phyloP scores from a whole-genome alignment of 495 filamentous ascomycete species.

The Xylaria venustula region DNA sequence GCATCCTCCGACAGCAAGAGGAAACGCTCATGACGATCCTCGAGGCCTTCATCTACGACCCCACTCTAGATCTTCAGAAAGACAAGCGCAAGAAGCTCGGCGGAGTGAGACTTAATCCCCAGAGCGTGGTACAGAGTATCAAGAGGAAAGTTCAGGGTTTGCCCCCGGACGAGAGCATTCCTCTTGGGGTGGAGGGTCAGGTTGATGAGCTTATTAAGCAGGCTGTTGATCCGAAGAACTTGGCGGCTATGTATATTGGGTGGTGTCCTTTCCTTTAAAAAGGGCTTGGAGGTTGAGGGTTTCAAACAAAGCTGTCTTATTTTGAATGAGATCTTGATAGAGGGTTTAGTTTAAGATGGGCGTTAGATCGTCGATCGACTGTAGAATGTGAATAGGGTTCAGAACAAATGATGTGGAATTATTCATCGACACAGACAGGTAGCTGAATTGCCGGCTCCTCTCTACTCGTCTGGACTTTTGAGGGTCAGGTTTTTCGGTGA shows the following conservation, averaged over 20 bases:
- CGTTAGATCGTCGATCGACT: no score
- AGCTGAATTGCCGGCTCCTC: no score
- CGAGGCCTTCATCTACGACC: conserved; percentile 95
- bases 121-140: conserved; percentile 87
- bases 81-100: conserved; percentile 63
- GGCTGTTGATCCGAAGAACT: conserved; percentile 71
- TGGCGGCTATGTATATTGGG: conserved; percentile 94
- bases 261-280: conserved; percentile 96
- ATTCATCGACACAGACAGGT: no score
- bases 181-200: conserved; percentile 91
- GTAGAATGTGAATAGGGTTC: no score
- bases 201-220: conserved; percentile 88
- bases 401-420: no score
- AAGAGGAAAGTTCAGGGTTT: conserved; percentile 82
- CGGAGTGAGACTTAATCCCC: conserved; percentile 75
- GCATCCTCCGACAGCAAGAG: conserved; percentile 82
- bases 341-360: no score
- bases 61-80: conserved; percentile 87
- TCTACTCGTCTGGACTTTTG: no score
- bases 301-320: no score
- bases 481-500: no score
- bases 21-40: conserved; percentile 96
- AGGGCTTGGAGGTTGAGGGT: not conserved
- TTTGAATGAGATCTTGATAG: not conserved
- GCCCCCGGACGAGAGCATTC: conserved; percentile 80